Conservation (phyloP, 176 grass and related monocot genomes). For the Avena sativa region DNA sequence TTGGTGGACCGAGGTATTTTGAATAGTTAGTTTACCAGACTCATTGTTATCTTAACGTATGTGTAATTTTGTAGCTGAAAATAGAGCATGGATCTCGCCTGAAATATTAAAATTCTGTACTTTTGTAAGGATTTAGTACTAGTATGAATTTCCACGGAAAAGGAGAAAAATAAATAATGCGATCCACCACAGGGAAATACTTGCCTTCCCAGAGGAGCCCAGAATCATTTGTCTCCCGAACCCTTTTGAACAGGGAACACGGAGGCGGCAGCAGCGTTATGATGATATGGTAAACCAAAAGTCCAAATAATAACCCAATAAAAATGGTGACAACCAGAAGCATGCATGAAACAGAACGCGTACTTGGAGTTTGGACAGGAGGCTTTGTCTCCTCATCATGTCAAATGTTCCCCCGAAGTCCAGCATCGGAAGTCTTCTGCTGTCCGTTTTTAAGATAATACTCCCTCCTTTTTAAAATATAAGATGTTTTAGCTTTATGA, state of each 20-base stretch:
- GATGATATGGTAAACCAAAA: background rate
- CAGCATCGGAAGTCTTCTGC: background rate
- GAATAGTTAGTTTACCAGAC: too few relatives aligned
- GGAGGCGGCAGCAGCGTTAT: background rate
- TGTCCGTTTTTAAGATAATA: too few relatives aligned
- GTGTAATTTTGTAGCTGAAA: too few relatives aligned
- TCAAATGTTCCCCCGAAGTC: constrained; percentile 38
- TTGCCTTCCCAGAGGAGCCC: background rate
- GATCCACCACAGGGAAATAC: background rate
- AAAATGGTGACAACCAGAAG: background rate
- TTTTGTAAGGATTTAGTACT: too few relatives aligned
- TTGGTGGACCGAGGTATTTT: too few relatives aligned
- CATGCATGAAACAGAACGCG: background rate
- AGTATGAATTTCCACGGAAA: background rate
- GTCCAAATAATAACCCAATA: background rate
- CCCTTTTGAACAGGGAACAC: background rate
- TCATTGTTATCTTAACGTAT: too few relatives aligned
- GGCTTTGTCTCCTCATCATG: constrained; percentile 26
- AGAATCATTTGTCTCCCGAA: background rate
- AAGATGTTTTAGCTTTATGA: too few relatives aligned
- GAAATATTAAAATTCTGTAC: background rate
- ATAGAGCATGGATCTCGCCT: too few relatives aligned
- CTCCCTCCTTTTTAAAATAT: too few relatives aligned
- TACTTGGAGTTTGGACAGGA: background rate
- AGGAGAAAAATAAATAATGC: background rate